Evolutionary conservation across 2,329 filamentous ascomycete species (phyloP), one percentile per base, ranked within the genome.

Genomic region (Fusarium veterinarium): DNA sequence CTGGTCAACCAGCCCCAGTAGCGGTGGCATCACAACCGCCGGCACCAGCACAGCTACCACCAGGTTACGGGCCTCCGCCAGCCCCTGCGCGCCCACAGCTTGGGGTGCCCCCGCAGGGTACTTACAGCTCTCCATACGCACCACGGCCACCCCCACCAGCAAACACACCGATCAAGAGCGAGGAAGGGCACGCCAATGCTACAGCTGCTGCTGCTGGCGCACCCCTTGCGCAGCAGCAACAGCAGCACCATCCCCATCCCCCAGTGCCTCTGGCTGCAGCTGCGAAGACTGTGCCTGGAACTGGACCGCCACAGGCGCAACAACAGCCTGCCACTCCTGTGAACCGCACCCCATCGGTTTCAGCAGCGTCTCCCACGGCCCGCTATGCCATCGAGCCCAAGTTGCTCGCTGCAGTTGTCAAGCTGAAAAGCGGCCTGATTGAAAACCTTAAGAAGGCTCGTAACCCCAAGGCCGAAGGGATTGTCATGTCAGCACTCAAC

Each of bases 401-500:
- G 38, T 77, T 87, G 3, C 77, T 84, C 28, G 73, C 78, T 11
- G 83, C 84, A 19, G 81, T 88, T 23, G 80, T 83, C 38, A 81
- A 81, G 23, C 83, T 88, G 76, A 86, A 86, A 73, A 83, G 83
- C 16, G 84, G 85, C 14, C 80, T 88, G 20, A 81, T 84, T 16
- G 81, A 83, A 57, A 85, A 86, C 62, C 80, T 88, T 45, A 81
- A 81, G 55, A 84, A 83, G 68, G 82, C 83, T 3, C 80, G 81
- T 19, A 81, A 81, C 17, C 82, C 83, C 31, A 81, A 83, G 62
- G 81, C 85, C 20, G 83, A 87, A 63, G 84, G 83, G 30, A 83
- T 87, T 30, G 84, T 87, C 66, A 86, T 87, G 82, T 87, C 86
- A 11, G 86, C 86, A 17, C 80, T 88, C 68, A 88, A 87, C 69